These are phyloP conservation scores for Mycena latifolia DNA, from an alignment of 768 basidiomycete species.

Conservation along the genomic window DNA sequence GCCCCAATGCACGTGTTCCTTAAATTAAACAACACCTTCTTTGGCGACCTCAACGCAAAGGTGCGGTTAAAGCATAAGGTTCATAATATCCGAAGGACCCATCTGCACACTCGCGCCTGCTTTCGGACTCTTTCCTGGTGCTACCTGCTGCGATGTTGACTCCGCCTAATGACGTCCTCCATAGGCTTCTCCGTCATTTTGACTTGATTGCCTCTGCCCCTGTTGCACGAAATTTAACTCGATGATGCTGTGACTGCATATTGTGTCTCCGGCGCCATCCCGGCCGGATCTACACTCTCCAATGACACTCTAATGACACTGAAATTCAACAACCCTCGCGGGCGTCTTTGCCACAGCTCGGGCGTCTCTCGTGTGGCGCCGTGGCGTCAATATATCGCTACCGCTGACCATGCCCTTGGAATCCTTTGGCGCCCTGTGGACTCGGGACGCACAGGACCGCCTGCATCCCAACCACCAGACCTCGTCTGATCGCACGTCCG, in stretches of 20 bases:
- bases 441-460: not conserved
- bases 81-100: conserved; percentile 28
- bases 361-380: conserved; percentile 15
- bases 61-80: conserved; percentile 27
- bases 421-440: not conserved
- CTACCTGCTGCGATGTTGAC: not conserved
- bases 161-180: not conserved
- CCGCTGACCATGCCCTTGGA: not conserved
- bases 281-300: conserved; percentile 15
- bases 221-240: conserved; percentile 18
- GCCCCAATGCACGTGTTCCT: conserved; percentile 25
- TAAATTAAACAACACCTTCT: conserved; percentile 34
- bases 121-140: conserved; percentile 8
- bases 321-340: not conserved
- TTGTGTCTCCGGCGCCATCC: not conserved
- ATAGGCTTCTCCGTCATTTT: conserved; percentile 15
- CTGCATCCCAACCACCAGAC: too few species aligned
- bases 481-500: too few species aligned
- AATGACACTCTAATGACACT: not conserved
- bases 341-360: conserved; percentile 13
- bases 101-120: conserved; percentile 6
- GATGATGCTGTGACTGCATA: conserved; percentile 8
- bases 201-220: not conserved
- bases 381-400: conserved; percentile 3
- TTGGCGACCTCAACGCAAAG: conserved; percentile 24